Percentiles rank a stretch among this genome's conserved stretches.
phyloP scores from a whole-genome alignment of 2,329 filamentous ascomycete species.

The Beauveria varroae region DNA sequence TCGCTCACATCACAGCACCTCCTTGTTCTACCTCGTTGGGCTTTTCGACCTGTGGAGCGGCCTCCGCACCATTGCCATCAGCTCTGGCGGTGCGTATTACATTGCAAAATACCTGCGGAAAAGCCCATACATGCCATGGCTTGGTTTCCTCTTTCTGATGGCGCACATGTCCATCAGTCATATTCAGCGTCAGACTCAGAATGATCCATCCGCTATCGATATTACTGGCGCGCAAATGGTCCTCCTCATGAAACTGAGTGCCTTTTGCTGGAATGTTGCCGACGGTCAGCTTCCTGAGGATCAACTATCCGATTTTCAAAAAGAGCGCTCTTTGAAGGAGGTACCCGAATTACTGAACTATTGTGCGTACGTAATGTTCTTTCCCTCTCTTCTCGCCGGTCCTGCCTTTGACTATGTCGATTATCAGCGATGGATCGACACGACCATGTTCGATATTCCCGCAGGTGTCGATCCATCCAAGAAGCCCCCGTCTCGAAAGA shows the following conservation, averaged over 20 bases:
- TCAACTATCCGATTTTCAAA: slow-evolving; percentile 80
- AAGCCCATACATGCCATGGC: slow-evolving; percentile 95
- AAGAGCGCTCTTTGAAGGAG: slow-evolving; percentile 66
- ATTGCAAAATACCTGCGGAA: slow-evolving; percentile 73
- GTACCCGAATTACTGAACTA: slow-evolving; percentile 76
- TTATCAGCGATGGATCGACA: slow-evolving; percentile 87
- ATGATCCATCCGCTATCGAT: slow-evolving; percentile 63
- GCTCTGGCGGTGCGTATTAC: slow-evolving; percentile 69
- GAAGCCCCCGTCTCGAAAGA: slow-evolving; percentile 77
- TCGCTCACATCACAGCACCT: slow-evolving; percentile 44
- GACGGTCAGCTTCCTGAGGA: slow-evolving; percentile 76
- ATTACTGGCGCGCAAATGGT: slow-evolving; percentile 98
- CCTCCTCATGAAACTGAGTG: slow-evolving; percentile 90
- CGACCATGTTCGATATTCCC: slow-evolving; percentile 86
- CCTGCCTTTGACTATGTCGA: slow-evolving; percentile 93
- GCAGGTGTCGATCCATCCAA: slow-evolving; percentile 75
- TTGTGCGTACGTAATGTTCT: slow-evolving; percentile 88
- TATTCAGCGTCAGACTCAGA: slow-evolving; percentile 66
- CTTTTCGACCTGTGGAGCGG: slow-evolving; percentile 91
- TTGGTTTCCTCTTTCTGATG: slow-evolving; percentile 91
- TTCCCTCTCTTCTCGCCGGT: slow-evolving; percentile 81
- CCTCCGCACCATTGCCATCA: slow-evolving; percentile 69
- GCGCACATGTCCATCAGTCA: slow-evolving; percentile 90
- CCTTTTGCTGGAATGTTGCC: slow-evolving; percentile 97
- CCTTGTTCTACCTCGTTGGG: slow-evolving; percentile 85